These are phyloP conservation scores for Tolypocladium tundrense DNA, from an alignment of 2,329 filamentous ascomycete species.

Conservation along the genomic window DNA sequence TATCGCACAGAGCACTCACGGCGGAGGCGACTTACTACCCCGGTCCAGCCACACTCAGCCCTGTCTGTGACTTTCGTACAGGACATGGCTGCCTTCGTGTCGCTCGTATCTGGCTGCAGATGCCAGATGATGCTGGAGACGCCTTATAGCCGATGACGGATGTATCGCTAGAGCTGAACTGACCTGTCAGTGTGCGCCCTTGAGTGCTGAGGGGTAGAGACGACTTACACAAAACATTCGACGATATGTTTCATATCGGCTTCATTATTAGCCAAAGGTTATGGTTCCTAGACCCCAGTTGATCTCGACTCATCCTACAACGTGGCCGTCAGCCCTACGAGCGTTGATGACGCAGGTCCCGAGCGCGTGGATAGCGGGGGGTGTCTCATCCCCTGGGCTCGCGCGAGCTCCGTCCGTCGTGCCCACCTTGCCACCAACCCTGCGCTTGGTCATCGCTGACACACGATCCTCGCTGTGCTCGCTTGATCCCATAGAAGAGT, in stretches of 20 bases:
- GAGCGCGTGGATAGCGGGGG: too few relatives aligned
- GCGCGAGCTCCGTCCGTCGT: not conserved
- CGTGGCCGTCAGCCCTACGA: not conserved
- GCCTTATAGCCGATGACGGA: too few relatives aligned
- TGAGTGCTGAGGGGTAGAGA: not conserved
- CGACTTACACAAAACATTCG: not conserved
- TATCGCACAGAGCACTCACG: not conserved
- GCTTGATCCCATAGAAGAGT: not conserved
- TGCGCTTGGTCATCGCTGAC: slow-evolving; percentile 2
- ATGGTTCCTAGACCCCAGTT: too few relatives aligned
- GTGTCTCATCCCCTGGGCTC: not conserved
- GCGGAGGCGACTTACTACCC: not conserved
- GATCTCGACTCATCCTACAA: too few relatives aligned
- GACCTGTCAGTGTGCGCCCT: too few relatives aligned
- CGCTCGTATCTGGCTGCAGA: not conserved
- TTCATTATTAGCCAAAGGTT: not conserved
- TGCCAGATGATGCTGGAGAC: not conserved
- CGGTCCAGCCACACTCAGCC: not conserved
- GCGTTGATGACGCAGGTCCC: not conserved
- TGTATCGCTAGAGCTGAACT: too few relatives aligned
- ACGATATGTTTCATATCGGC: not conserved
- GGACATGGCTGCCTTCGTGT: not conserved
- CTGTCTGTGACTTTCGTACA: not conserved
- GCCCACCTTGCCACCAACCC: not conserved
- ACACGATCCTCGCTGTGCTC: not conserved